These are phyloP conservation scores for Blumeriella jaapii DNA, from an alignment of 2,329 filamentous ascomycete species.

Conservation along the genomic window DNA sequence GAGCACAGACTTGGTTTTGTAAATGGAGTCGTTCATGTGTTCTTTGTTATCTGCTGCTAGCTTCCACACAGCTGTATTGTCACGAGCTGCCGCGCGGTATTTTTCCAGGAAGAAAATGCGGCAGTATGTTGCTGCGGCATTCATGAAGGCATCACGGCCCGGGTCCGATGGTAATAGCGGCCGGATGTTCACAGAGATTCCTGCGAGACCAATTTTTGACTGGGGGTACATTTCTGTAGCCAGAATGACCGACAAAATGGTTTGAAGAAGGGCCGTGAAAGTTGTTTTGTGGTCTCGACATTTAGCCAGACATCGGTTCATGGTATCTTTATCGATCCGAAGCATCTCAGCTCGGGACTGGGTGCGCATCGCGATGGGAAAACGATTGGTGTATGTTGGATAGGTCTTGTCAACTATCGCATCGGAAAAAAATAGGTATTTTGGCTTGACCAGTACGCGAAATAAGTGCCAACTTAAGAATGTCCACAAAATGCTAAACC, in stretches of 20 bases:
- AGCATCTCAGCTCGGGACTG: conserved; percentile 3
- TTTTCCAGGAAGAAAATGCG: conserved; percentile 5
- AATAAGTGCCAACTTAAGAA: conserved; percentile 10
- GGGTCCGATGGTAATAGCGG: conserved; percentile 4
- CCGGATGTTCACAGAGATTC: conserved; percentile 10
- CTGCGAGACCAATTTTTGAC: conserved; percentile 7
- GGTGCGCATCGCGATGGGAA: conserved; percentile 5
- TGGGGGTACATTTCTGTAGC: conserved; percentile 12
- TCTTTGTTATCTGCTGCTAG: conserved; percentile 10
- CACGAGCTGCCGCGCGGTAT: conserved; percentile 5
- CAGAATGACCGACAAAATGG: conserved; percentile 10
- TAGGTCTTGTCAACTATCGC: conserved; percentile 4
- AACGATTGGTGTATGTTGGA: conserved; percentile 8
- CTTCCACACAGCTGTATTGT: conserved; percentile 6
- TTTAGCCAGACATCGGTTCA: conserved; percentile 4
- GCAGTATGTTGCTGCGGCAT: conserved; percentile 8
- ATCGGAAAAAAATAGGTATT: conserved; percentile 13
- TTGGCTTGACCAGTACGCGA: conserved; percentile 10
- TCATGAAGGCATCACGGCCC: conserved; percentile 7
- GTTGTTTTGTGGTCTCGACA: conserved; percentile 12
- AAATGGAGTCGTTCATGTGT: conserved; percentile 6
- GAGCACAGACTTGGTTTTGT: conserved; percentile 3
- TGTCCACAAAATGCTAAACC: conserved; percentile 6
- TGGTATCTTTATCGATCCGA: conserved; percentile 4
- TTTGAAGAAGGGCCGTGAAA: conserved; percentile 12